Conservation (phyloP, 768 basidiomycete species). For the Steccherinum ochraceum region DNA sequence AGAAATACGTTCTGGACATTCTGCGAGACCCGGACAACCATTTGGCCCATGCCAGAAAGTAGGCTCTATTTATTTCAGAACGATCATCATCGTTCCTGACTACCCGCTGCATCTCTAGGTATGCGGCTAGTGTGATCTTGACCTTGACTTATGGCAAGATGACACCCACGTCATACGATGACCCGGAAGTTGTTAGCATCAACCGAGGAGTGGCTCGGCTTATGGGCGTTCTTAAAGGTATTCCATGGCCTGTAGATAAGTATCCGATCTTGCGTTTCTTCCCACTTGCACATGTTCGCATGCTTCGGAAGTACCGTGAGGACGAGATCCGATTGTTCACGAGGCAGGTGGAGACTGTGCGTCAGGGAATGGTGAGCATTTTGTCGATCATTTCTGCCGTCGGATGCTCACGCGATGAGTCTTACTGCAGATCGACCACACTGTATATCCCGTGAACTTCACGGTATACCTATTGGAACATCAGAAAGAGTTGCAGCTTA, state of each 20-base stretch:
- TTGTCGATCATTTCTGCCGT: not conserved
- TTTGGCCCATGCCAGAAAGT: constrained; percentile 29
- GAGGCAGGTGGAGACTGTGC: constrained; percentile 23
- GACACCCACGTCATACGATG: constrained; percentile 30
- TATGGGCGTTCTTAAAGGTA: constrained; percentile 30
- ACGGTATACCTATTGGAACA: constrained; percentile 31
- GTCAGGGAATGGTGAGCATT: constrained; percentile 22
- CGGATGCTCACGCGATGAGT: not conserved
- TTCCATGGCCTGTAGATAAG: constrained; percentile 28
- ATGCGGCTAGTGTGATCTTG: constrained; percentile 33
- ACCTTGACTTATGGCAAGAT: constrained; percentile 34
- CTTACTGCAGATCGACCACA: constrained; percentile 19
- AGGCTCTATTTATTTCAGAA: not conserved
- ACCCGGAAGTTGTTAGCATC: constrained; percentile 28
- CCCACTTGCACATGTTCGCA: constrained; percentile 50
- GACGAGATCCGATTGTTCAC: constrained; percentile 30
- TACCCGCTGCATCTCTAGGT: constrained; percentile 17
- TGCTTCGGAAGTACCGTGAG: constrained; percentile 48
- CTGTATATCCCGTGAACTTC: constrained; percentile 27
- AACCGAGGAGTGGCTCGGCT: constrained; percentile 30
- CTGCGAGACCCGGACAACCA: constrained; percentile 26
- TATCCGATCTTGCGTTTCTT: constrained; percentile 33
- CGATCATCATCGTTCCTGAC: not conserved
- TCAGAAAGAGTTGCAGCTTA: constrained; percentile 25
- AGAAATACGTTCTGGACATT: constrained; percentile 28